Base-by-base conservation (phyloP, 1,284 basidiomycete species). In the Cutaneotrichosporon cyanovorans region DNA sequence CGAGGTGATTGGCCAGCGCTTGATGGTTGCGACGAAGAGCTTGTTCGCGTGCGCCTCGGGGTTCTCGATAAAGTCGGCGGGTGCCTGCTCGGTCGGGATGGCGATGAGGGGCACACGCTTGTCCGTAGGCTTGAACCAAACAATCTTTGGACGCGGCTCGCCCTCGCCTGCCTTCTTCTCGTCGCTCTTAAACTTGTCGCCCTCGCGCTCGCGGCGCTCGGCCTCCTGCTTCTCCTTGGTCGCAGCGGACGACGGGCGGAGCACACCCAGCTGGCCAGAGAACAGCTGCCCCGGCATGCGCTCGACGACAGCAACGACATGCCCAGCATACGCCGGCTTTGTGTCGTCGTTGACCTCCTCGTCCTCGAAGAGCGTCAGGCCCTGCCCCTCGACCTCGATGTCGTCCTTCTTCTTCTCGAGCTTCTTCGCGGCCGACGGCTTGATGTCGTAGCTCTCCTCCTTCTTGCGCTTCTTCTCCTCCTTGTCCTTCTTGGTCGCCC, bases 371-470 rank as follows among this genome's bases (percentile, higher is more conserved):
- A 99, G 74, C 75, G 88, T 86, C 56, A 97, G 75, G 9, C 92
- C 93, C 71, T 97, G 93, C 7, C 95, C 95, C 75, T 99, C 95
- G 30, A 99, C 95, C 68, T 99, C 95, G 22, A 98, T 91, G 62
- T 98, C 95, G 65, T 99, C 95, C 74, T 96, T 96, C 78, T 97
- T 97, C 81, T 99, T 99, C 76, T 98, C 95, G 58, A 92, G 86
- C 74, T 87, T 91, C 63, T 91, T 85, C 40, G 82, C 83, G 25
- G 77, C 78, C 42, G 76, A 77, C 11, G 81, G 79, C 69, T 84
- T 87, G 47, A 83, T 63, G 40, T 75, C 74, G 68, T 89, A 95
- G 0, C 87, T 86, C 74, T 99, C 95, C 74, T 99, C 95, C 80
- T 99, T 99, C 74, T 95, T 95, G 65, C 90, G 80, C 77, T 96